Conservation (phyloP, 1,284 basidiomycete genomes). For the Cutaneotrichosporon daszewskae region DNA sequence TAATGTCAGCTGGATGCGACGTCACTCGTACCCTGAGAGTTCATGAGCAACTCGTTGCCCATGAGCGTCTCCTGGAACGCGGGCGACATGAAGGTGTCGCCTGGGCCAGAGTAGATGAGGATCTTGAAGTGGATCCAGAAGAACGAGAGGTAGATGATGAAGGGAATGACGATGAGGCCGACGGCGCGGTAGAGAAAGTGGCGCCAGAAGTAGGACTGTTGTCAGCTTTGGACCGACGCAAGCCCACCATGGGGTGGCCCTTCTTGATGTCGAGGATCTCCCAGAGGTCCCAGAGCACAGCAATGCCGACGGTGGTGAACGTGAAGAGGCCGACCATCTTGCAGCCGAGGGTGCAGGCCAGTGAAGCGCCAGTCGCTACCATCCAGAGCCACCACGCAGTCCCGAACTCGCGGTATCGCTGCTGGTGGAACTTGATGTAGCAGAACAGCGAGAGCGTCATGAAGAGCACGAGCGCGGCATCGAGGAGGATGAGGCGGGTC, state of each 20-base stretch:
- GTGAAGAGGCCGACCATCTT: constrained; percentile 97
- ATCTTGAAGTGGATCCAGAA: constrained; percentile 95
- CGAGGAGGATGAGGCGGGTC: constrained; percentile 90
- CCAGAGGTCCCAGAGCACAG: constrained; percentile 92
- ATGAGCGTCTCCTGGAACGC: constrained; percentile 93
- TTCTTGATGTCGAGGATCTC: constrained; percentile 76
- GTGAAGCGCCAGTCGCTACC: constrained; percentile 78
- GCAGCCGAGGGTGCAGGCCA: constrained; percentile 93
- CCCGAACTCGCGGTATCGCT: constrained; percentile 86
- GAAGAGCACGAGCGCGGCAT: constrained; percentile 92
- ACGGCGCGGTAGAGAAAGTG: constrained; percentile 83
- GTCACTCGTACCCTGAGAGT: constrained; percentile 65
- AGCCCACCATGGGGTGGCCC: constrained; percentile 71
- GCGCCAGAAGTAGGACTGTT: constrained; percentile 76
- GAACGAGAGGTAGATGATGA: constrained; percentile 87
- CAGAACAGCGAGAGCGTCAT: constrained; percentile 87
- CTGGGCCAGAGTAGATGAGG: constrained; percentile 83
- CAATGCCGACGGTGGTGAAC: constrained; percentile 80
- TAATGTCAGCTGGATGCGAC: constrained; percentile 42
- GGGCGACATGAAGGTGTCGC: constrained; percentile 95
- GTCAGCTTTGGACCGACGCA: neutral
- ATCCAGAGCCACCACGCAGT: constrained; percentile 94
- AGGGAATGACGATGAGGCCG: constrained; percentile 82
- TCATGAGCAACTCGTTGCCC: constrained; percentile 86
- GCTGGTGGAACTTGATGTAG: constrained; percentile 94